Evolutionary conservation across 2,329 filamentous ascomycete genomes (phyloP).

Genomic region (Alternaria dauci): DNA sequence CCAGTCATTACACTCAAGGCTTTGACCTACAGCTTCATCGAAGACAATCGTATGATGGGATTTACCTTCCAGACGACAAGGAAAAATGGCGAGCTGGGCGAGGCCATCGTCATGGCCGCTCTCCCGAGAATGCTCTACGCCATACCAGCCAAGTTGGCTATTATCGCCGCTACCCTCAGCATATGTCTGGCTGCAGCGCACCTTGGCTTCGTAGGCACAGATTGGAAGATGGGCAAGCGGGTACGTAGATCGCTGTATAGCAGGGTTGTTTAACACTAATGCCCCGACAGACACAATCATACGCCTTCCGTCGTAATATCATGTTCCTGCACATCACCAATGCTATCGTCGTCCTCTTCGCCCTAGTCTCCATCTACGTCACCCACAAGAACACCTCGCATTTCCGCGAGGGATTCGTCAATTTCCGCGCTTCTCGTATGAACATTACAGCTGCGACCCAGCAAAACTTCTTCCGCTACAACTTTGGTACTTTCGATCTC

Average conservation of each 20-base stretch:
- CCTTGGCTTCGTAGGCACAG: conserved; percentile 31
- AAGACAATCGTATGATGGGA: conserved; percentile 42
- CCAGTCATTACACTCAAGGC: conserved; percentile 40
- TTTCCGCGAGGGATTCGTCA: conserved; percentile 39
- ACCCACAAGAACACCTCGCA: conserved; percentile 43
- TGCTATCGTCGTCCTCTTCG: conserved; percentile 40
- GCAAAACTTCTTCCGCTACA: conserved; percentile 36
- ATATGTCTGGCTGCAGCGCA: conserved; percentile 33
- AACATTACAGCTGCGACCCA: conserved; percentile 19
- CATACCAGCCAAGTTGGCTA: conserved; percentile 39
- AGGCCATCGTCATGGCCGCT: conserved; percentile 38
- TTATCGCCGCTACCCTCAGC: conserved; percentile 35
- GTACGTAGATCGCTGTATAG: conserved; percentile 18
- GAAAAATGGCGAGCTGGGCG: conserved; percentile 13
- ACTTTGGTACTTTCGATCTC: conserved; percentile 46
- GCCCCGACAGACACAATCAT: conserved; percentile 35
- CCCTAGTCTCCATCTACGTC: conserved; percentile 41
- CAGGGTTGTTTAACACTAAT: neutral
- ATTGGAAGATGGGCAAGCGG: conserved; percentile 39
- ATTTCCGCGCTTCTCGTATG: conserved; percentile 28
- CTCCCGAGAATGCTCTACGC: conserved; percentile 38
- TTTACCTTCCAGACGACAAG: conserved; percentile 38
- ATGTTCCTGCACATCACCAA: conserved; percentile 46
- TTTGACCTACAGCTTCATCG: conserved; percentile 44
- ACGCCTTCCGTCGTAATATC: conserved; percentile 45